Base-by-base conservation (phyloP, 2,329 filamentous ascomycete species). In the Elsinoe batatas region DNA sequence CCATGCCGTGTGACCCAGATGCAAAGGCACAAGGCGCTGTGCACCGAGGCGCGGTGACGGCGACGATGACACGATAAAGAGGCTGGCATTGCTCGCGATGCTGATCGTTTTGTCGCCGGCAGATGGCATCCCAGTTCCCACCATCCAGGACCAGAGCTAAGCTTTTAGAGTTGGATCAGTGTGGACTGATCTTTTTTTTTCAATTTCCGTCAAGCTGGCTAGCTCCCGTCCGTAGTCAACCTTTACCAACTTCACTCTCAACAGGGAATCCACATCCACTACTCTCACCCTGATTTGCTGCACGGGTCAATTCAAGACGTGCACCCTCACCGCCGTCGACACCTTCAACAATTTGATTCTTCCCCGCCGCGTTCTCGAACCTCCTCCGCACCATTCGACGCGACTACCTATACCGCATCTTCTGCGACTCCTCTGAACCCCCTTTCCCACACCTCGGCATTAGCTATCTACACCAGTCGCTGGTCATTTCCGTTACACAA, bases 101-200 rank as follows among this genome's bases (percentile, higher is more conserved):
- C 3, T 38, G 36, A 38, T 38, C 13, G 13, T 38, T 38, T 38
- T 38, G 36, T 30, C 26, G 7, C 26, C 26, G 26, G 26, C 26
- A 30, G 26, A 30, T 30, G 26, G 26, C 26, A 30, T 5, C 2
- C 26, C n/a, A n/a, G n/a, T n/a, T 38, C 13, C 36, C 36, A 38
- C 36, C 13, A 38, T 38, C 36, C 36, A n/a, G 13, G 13, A 8
- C 36, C 36, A 17, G 13, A 17, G 36, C 13, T 38, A n/a, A 38
- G 36, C 36, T 38, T 17, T 38, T n/a, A 5, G 26, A 30, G 36
- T 17, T 38, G 40, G 13, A 5, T 12, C 13, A 49, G 33, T 18
- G 18, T 51, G 47, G 47, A 36, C 17, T 20, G 47, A 51, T 51
- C 32, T 37, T 51, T 51, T 51, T 51, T 36, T 38, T 37, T 35